Conservation (phyloP, 148 eudicot genomes). For the Cornus florida region DNA sequence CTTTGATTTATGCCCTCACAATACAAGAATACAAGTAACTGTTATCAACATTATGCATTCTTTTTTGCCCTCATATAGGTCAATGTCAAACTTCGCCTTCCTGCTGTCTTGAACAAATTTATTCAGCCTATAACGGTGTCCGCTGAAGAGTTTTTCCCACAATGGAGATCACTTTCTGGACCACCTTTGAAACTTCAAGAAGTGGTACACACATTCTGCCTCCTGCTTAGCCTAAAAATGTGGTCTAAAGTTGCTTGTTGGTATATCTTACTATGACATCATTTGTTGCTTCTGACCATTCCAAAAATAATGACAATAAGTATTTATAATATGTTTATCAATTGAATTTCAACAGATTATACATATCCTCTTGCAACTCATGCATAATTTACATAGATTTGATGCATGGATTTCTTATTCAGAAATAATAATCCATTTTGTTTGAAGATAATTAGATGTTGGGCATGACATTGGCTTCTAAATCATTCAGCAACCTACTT, state of each 20-base stretch:
- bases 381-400: no score
- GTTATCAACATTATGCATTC: conserved; percentile 36
- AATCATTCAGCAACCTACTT: not conserved
- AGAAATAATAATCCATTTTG: not conserved
- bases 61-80: conserved; percentile 44
- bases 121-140: conserved; percentile 80
- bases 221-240: not conserved
- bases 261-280: not conserved
- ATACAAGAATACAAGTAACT: no score
- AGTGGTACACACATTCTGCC: conserved; percentile 58
- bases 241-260: not conserved
- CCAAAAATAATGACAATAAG: not conserved
- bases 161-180: conserved; percentile 97
- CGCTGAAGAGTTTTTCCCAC: conserved; percentile 90
- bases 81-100: conserved; percentile 85
- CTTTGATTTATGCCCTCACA: no score
- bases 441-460: not conserved
- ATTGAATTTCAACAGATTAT: not conserved
- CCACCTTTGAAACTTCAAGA: conserved; percentile 98
- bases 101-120: conserved; percentile 87
- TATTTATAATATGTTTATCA: not conserved
- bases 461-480: not conserved
- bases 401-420: not conserved
- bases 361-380: not conserved
- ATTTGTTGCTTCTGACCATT: not conserved